Evolutionary conservation across 495 filamentous ascomycete species (phyloP), one percentile per base, ranked within the genome.

Genomic region (Echria macrotheca): DNA sequence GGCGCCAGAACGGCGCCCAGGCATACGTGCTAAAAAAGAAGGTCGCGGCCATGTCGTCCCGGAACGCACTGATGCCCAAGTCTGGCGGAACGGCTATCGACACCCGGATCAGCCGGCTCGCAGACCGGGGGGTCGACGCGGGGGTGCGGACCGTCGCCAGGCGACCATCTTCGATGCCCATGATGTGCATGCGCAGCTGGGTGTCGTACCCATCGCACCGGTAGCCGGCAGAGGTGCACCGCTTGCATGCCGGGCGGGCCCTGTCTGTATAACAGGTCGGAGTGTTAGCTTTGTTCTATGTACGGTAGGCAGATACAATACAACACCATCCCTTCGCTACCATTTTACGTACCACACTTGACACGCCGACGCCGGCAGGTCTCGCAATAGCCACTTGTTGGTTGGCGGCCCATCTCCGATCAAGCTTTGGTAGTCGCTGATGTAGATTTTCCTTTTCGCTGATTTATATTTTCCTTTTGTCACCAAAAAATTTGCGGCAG

Each of bases 1-100:
- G 35, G 9, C 49, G 49, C 42, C 42, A 52, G 18, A 52, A 52
- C 2, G 49, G 49, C 17, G 49, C 49, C 49, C 49, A 52, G 7
- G 14, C 19, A 4, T 10, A 52, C 0, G 33, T 46, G 4, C 15
- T 18, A 23, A 45, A 52, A 10, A 52, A 52, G 35, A 33, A 52
- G 0, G 42, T 3, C 17, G 43, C 5, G 24, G 49, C 31, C 23
- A 37, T 8, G 0, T 52, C 42, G 8, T 46, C 24, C 3, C 15
- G 33, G 8, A 39, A 28, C 14, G 15, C 8, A 8, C 1, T 11
- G 17, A 46, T 33, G 24, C 9, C 25, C 7, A 32, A 18, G 2
- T 33, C 44, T 12, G 31, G 19, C 11, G 18, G 44, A 10, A 24
- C n/a, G 44, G 38, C 3, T 25, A 21, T 8, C 6, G 14, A 6